Percentiles rank a stretch among this genome's conserved stretches.
Conservation (phyloP, 1,284 basidiomycete genomes). For the Ceratobasidium sp. region DNA sequence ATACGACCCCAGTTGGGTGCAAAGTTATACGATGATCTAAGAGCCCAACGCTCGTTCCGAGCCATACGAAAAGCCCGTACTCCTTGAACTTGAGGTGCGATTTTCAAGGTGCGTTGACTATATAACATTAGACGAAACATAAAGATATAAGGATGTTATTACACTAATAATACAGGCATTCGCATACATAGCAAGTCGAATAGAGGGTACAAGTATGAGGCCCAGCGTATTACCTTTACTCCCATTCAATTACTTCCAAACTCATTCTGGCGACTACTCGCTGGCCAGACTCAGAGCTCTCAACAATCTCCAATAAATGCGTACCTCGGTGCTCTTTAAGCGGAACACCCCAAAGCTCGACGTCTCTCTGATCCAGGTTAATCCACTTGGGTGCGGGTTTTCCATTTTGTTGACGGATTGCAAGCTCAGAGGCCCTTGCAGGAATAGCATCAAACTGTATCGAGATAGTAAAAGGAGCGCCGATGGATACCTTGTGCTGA, state of each 20-base stretch:
- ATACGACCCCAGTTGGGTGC: neutral
- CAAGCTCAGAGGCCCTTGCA: conserved; percentile 18
- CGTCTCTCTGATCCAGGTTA: conserved; percentile 47
- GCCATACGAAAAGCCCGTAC: too few species aligned
- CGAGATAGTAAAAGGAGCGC: conserved; percentile 51
- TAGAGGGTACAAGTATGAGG: neutral
- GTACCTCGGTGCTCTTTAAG: conserved; percentile 46
- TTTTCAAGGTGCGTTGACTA: too few species aligned
- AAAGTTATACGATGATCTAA: neutral
- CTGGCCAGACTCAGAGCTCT: conserved; percentile 46
- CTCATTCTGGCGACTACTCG: conserved; percentile 46
- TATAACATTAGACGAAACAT: neutral
- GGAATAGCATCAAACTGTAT: conserved; percentile 46
- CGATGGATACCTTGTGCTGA: conserved; percentile 48
- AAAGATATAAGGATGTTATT: conserved; percentile 23
- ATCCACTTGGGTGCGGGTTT: conserved; percentile 48
- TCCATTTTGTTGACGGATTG: conserved; percentile 24
- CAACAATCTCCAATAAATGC: conserved; percentile 48
- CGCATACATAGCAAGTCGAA: neutral
- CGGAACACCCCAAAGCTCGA: conserved; percentile 51
- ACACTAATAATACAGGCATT: conserved; percentile 25
- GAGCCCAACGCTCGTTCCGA: neutral
- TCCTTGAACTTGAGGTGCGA: too few species aligned
- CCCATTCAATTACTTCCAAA: conserved; percentile 39
- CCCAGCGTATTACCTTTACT: neutral